Base-by-base conservation (phyloP, 192 early-diverging fungal genomes). In the Rhizoclosmatium globosum region DNA sequence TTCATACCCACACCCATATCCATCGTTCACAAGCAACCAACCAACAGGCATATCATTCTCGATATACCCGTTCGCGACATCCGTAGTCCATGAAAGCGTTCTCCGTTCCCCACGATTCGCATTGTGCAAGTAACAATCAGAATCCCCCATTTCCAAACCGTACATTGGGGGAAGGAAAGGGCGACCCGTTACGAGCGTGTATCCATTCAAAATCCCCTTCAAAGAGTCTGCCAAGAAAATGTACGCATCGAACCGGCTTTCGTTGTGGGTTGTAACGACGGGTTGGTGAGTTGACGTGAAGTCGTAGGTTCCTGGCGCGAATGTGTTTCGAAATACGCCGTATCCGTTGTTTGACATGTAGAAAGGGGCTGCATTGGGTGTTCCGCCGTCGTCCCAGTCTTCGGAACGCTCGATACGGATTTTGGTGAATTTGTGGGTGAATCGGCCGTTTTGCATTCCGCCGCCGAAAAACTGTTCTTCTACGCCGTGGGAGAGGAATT, bases 1-100 rank as follows among this genome's bases (percentile, higher is more conserved):
- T 23, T 68, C 66, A 9, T 68, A 68, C 66, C 66, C 60, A 45
- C 72, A 74, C 58, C 72, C 72, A 64, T 59, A 46, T 2, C 69
- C 69, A 56, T 64, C 72, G 44, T 74, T 62, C 72, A 64, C 72
- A 43, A 74, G 57, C 39, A 64, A 43, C 72, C 72, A 74, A 58
- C 72, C 60, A 39, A 74, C 50, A 46, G 72, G 60, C 56, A 74
- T 46, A 45, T 74, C 60, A 47, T 74, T 74, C 3, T 46, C 42
- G 13, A 47, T 43, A 47, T 74, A 74, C 44, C 60, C 60, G 19
- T 74, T 41, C 42, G 56, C 59, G 45, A 74, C 44, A 44, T 47
- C 42, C 7, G 39, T 68, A 13, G 42, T 68, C 7, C 23, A 68
- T 23, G 39, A 3, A 19, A 68, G 66, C 39, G 66, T 68, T 2